Evolutionary conservation across 306 rosid genomes (phyloP), one percentile per base, ranked within the genome.

Genomic region (Sesbania bispinosa): DNA sequence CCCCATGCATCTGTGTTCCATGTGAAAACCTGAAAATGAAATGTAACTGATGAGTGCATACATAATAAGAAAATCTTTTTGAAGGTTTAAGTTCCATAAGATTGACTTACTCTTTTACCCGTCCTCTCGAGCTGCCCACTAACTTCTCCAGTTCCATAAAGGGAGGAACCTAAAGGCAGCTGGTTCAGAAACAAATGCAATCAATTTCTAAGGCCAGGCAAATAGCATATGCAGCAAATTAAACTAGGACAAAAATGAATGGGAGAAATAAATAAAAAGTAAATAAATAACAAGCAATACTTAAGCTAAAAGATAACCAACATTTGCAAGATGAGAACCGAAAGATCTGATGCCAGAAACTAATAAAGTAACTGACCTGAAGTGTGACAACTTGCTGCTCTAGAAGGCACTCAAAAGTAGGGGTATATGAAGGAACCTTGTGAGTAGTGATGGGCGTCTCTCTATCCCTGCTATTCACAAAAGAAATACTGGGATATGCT

Each of bases 1-100:
- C 97, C 98, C 82, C 80, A 90, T 41, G 98, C 90, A 84, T 84
- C 89, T 0, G 96, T 85, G 63, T 93, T 93, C 98, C 98, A 93
- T 7, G 98, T 78, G 73, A 90, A 86, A 72, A 93, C 71, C 98
- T 83, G 51, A 77, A 54, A 54, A 83, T 39, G 74, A 58, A 65
- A 75, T 58, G 61, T 21, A 74, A 62, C 26, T 20, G 10, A 43
- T 66, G 15, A 60, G 43, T 11, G 23, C 45, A 55, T 11, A 57
- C 18, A 66, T 75, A 27, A 3, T 11, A 33, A 62, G 62, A 33
- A 50, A 26, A 30, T 75, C 21, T 7, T 53, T 62, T n/a, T 7
- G 52, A 67, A 42, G 54, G 9, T 20, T 2, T 46, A 64, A 62
- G 27, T 8, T 29, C 13, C 39, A 69, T 52, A 26, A 43, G 35